Evolutionary conservation across 2,329 filamentous ascomycete genomes (phyloP).

Genomic region (Arthrobotrys musiformis): DNA sequence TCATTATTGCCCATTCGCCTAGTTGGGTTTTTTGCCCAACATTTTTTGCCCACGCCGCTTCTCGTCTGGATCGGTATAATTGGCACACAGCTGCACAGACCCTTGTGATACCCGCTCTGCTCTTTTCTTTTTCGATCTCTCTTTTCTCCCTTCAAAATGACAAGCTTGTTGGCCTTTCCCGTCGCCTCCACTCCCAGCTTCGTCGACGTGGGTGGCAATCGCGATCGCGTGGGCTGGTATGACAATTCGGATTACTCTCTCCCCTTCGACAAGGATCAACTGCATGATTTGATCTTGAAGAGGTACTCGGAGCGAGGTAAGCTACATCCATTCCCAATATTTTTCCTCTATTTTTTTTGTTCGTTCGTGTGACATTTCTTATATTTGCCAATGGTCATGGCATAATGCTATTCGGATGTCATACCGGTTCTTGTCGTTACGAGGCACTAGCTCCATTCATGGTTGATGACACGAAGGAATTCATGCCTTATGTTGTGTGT

Average conservation of each 20-base stretch:
- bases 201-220: conserved; percentile 20
- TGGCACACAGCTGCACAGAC: conserved; percentile 27
- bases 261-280: conserved; percentile 35
- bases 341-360: background rate
- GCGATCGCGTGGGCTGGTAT: conserved; percentile 28
- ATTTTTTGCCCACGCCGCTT: conserved; percentile 10
- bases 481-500: conserved; percentile 14
- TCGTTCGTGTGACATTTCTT: background rate
- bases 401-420: conserved; percentile 13
- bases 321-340: background rate
- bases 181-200: conserved; percentile 18
- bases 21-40: conserved; percentile 65
- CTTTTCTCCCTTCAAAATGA: conserved; percentile 25
- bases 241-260: conserved; percentile 41
- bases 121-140: conserved; percentile 28
- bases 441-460: conserved; percentile 12
- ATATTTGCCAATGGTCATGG: conserved; percentile 21
- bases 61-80: conserved; percentile 18
- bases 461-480: conserved; percentile 24
- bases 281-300: conserved; percentile 51
- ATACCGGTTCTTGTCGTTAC: conserved; percentile 18
- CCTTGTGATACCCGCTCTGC: conserved; percentile 21
- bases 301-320: conserved; percentile 49
- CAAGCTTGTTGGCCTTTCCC: conserved; percentile 38
- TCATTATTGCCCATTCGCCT: conserved; percentile 35